Conservation (phyloP, 2,329 filamentous ascomycete species). For the Lomentospora prolificans region DNA sequence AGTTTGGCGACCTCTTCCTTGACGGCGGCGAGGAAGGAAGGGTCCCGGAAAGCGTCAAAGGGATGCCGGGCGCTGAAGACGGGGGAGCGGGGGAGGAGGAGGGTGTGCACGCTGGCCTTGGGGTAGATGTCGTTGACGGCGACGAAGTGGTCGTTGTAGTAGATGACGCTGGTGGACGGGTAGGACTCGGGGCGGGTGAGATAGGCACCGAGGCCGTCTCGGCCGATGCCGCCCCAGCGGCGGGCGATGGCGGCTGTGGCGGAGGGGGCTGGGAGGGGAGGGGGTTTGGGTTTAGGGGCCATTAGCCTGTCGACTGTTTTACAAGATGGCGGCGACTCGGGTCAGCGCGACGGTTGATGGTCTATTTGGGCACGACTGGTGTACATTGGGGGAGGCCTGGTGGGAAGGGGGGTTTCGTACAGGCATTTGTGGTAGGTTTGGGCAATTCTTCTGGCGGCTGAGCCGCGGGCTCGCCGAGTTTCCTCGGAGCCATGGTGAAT, state of each 20-base stretch:
- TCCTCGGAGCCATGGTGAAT: neutral
- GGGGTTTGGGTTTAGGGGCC: conserved; percentile 26
- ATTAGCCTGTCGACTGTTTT: conserved; percentile 26
- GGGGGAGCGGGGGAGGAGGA: conserved; percentile 71
- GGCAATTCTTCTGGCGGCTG: neutral
- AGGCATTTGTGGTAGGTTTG: conserved; percentile 1
- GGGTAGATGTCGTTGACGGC: conserved; percentile 77
- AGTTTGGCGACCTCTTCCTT: conserved; percentile 51
- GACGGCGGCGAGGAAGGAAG: conserved; percentile 56
- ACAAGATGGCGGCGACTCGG: no score
- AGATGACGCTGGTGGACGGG: conserved; percentile 51
- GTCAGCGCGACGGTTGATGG: no score
- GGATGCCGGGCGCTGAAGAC: conserved; percentile 57
- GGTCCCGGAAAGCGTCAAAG: conserved; percentile 61
- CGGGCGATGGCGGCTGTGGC: conserved; percentile 12
- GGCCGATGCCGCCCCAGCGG: conserved; percentile 13
- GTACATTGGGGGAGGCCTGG: no score
- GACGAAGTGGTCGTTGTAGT: conserved; percentile 59
- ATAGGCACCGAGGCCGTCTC: conserved; percentile 59
- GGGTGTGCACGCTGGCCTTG: conserved; percentile 74
- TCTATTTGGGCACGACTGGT: no score
- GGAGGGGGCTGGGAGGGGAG: conserved; percentile 14
- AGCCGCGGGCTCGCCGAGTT: neutral
- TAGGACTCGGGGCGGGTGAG: conserved; percentile 53
- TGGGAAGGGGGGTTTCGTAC: neutral